These are phyloP conservation scores for Adansonia digitata DNA, from an alignment of 345 rosid species.

Conservation along the genomic window DNA sequence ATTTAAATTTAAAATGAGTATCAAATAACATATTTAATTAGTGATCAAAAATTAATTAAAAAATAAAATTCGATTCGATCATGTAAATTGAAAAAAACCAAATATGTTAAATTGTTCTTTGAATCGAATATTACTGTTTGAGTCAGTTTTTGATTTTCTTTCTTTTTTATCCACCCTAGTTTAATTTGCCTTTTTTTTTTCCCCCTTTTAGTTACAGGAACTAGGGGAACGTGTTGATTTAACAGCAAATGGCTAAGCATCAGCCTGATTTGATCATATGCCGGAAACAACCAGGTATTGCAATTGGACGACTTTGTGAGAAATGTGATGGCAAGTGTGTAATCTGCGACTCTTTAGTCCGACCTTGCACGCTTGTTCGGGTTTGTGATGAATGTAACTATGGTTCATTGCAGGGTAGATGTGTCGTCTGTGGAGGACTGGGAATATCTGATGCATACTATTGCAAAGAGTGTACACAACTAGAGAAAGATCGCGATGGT, in stretches of 20 bases:
- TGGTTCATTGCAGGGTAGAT: conserved; percentile 70
- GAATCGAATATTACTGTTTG: too few relatives aligned
- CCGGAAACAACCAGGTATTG: conserved; percentile 65
- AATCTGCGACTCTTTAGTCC: conserved; percentile 28
- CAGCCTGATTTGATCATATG: conserved; percentile 73
- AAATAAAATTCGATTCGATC: too few relatives aligned
- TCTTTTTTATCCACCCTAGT: too few relatives aligned
- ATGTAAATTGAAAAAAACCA: too few relatives aligned
- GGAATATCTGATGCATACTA: conserved; percentile 73
- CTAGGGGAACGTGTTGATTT: background rate
- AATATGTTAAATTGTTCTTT: too few relatives aligned
- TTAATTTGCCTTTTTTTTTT: too few relatives aligned
- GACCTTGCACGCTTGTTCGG: conserved; percentile 66
- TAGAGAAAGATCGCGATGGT: conserved; percentile 62
- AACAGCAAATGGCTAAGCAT: conserved; percentile 56
- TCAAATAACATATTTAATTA: too few relatives aligned
- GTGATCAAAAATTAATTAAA: too few relatives aligned
- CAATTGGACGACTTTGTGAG: conserved; percentile 10
- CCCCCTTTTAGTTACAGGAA: background rate
- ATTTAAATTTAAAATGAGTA: too few relatives aligned
- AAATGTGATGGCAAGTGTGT: conserved; percentile 32
- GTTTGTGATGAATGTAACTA: conserved; percentile 69
- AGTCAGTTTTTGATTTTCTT: too few relatives aligned
- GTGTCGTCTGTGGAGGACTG: conserved; percentile 62
- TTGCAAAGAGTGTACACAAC: conserved; percentile 70